Evolutionary conservation across 192 early-diverging fungal genomes (phyloP).

Genomic region (Coemansia asiatica): DNA sequence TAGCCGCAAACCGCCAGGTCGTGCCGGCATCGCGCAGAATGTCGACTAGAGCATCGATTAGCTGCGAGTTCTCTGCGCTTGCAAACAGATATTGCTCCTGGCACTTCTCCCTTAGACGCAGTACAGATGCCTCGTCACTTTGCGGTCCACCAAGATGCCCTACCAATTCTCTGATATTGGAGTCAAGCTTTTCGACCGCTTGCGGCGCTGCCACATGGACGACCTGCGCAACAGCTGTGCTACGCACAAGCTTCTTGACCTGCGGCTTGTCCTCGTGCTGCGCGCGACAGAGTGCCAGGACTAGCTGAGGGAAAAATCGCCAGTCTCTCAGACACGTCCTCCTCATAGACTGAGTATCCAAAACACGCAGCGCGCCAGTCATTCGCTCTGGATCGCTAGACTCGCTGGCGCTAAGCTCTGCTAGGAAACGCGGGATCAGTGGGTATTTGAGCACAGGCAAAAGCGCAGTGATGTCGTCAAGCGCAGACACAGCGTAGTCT

Average conservation of each 20-base stretch:
- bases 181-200: neutral
- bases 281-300: constrained; percentile 45
- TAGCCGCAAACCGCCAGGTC: constrained; percentile 82
- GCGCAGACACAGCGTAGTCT: constrained; percentile 27
- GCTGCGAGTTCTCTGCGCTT: constrained; percentile 20
- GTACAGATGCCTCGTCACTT: constrained; percentile 4
- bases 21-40: constrained; percentile 61
- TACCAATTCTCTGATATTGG: constrained; percentile 8
- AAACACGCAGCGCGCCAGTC: constrained; percentile 45
- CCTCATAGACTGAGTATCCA: constrained; percentile 34
- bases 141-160: constrained; percentile 1
- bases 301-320: constrained; percentile 35
- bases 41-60: constrained; percentile 57
- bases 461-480: constrained; percentile 32
- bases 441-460: constrained; percentile 39
- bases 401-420: constrained; percentile 34
- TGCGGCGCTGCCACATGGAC: constrained; percentile 30
- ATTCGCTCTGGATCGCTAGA: constrained; percentile 46
- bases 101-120: constrained; percentile 4
- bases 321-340: constrained; percentile 32
- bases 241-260: constrained; percentile 50
- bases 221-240: constrained; percentile 32
- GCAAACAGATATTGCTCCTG: constrained; percentile 16
- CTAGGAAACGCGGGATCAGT: constrained; percentile 43
- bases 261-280: constrained; percentile 55